Percentiles rank a stretch among this genome's conserved stretches.
phyloP scores from a whole-genome alignment of 1,139 yeast genomes.

The Blastobotrys serpentis region DNA sequence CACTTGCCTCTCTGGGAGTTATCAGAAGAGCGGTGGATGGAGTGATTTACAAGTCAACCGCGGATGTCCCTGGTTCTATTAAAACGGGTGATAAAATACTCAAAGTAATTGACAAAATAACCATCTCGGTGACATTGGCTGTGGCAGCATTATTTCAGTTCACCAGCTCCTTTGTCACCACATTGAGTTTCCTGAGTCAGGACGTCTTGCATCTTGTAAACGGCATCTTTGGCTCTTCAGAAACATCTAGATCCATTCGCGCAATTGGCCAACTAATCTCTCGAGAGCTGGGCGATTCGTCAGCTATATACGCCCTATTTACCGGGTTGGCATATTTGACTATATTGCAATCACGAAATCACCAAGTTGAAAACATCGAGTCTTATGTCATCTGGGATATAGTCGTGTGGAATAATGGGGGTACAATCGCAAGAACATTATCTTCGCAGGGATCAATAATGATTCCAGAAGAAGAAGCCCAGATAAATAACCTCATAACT shows the following conservation, averaged over 20 bases:
- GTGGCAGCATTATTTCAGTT: conserved; percentile 36
- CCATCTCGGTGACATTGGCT: conserved; percentile 34
- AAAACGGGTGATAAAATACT: conserved; percentile 28
- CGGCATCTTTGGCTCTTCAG: conserved; percentile 38
- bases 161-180: conserved; percentile 30
- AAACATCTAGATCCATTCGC: conserved; percentile 36
- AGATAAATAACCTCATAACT: conserved; percentile 1
- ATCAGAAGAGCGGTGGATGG: conserved; percentile 35
- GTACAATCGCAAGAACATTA: conserved; percentile 26
- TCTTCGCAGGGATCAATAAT: conserved; percentile 2
- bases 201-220: conserved; percentile 36
- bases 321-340: conserved; percentile 36
- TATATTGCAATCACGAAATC: conserved; percentile 33
- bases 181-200: conserved; percentile 32
- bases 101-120: conserved; percentile 28
- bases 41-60: conserved; percentile 33
- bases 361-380: conserved; percentile 32
- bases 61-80: conserved; percentile 32
- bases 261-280: conserved; percentile 33
- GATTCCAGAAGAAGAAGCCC: conserved; percentile 3
- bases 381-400: conserved; percentile 37
- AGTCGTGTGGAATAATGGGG: conserved; percentile 37
- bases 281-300: conserved; percentile 33
- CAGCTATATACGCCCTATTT: conserved; percentile 33
- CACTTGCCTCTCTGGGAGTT: conserved; percentile 33